Percentiles rank a stretch among this genome's conserved stretches.
Evolutionary conservation across 495 filamentous ascomycete species (phyloP).

Genomic region (Cudoniella acicularis): DNA sequence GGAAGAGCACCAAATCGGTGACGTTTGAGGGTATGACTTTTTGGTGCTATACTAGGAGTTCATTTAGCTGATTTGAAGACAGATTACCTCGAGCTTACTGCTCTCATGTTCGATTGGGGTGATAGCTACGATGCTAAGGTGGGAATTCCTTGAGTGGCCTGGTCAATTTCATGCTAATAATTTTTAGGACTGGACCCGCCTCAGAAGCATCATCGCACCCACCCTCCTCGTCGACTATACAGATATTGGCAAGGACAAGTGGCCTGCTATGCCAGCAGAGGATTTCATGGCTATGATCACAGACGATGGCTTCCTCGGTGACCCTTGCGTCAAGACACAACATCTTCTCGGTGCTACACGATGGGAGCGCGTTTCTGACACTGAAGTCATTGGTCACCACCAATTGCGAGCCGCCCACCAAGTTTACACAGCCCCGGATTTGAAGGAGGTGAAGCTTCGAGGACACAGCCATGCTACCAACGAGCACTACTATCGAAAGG

Average conservation of each 20-base stretch:
- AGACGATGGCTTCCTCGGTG: constrained; percentile 63
- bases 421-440: constrained; percentile 1
- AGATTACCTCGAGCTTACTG: constrained; percentile 49
- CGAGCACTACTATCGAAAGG: constrained; percentile 68
- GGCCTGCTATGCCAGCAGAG: constrained; percentile 69
- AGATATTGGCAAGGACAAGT: constrained; percentile 52
- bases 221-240: constrained; percentile 63
- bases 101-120: constrained; percentile 68
- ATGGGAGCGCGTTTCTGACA: constrained; percentile 69
- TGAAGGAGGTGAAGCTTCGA: constrained; percentile 50
- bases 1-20: neutral
- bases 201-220: constrained; percentile 68
- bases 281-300: constrained; percentile 70
- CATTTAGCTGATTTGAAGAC: neutral
- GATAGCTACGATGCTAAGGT: constrained; percentile 72
- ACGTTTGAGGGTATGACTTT: neutral
- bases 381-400: constrained; percentile 66
- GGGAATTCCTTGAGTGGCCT: neutral
- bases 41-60: neutral
- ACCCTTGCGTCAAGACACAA: constrained; percentile 58
- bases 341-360: constrained; percentile 70
- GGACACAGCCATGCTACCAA: constrained; percentile 70
- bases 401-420: constrained; percentile 75
- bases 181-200: constrained; percentile 63
- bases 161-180: neutral